Percentiles rank a stretch among this genome's conserved stretches.
Conservation (phyloP, 805 yeast genomes). For the Metschnikowia picachoensis region DNA sequence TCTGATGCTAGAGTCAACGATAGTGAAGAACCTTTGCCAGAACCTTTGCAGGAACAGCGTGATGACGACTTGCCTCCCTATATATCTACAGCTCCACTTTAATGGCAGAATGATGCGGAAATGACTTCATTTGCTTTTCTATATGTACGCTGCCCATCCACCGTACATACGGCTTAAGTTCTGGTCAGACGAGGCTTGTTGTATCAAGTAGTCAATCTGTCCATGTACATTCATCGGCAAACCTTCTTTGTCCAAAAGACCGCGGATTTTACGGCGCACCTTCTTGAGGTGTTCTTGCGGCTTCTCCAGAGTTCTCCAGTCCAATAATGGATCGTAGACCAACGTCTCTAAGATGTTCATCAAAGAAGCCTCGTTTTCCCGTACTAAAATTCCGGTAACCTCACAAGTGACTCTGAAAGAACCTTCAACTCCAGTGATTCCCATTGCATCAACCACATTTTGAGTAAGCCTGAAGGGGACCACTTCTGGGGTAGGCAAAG, state of each 20-base stretch:
- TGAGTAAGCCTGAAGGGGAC: constrained; percentile 93
- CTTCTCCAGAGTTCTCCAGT: constrained; percentile 52
- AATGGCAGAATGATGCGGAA: neutral
- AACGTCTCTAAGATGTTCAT: constrained; percentile 92
- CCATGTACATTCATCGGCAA: constrained; percentile 87
- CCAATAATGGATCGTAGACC: constrained; percentile 86
- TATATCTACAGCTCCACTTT: constrained; percentile 5
- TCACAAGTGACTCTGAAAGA: constrained; percentile 82
- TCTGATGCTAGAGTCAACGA: neutral
- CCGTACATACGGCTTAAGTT: constrained; percentile 82
- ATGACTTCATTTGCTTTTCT: neutral
- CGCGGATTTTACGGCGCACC: constrained; percentile 77
- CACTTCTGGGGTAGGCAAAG: constrained; percentile 76
- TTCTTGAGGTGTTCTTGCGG: constrained; percentile 70
- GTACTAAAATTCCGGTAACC: constrained; percentile 66
- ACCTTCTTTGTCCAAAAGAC: constrained; percentile 74
- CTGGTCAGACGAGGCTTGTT: constrained; percentile 70
- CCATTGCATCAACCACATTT: constrained; percentile 85
- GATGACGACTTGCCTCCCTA: neutral
- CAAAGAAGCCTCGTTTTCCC: constrained; percentile 76
- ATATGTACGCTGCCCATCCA: constrained; percentile 67
- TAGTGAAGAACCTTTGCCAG: constrained; percentile 5
- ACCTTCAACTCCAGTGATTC: constrained; percentile 87
- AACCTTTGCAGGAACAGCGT: constrained; percentile 2
- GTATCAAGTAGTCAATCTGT: constrained; percentile 85